These are phyloP conservation scores for Suhomyces vadensis DNA, from an alignment of 805 yeast species.

Conservation along the genomic window DNA sequence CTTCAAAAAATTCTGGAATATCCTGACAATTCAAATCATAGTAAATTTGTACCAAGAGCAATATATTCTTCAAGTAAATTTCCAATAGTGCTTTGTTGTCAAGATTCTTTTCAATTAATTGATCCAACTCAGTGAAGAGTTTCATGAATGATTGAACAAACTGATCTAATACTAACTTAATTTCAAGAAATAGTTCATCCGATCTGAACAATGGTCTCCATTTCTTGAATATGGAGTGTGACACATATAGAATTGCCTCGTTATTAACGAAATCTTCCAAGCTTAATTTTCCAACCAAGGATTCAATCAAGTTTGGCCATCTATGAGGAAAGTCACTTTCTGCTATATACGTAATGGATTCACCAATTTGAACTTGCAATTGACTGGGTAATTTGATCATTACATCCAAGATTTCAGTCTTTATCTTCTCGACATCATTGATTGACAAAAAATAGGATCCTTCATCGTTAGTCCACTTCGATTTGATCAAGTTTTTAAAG, in stretches of 20 bases:
- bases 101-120: constrained; percentile 49
- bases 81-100: constrained; percentile 51
- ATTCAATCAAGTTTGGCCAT: constrained; percentile 80
- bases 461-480: constrained; percentile 89
- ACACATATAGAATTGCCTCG: constrained; percentile 85
- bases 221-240: constrained; percentile 92
- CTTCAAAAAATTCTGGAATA: constrained; percentile 97
- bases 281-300: constrained; percentile 66
- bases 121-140: constrained; percentile 68
- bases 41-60: constrained; percentile 75
- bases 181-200: constrained; percentile 85
- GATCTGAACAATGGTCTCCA: constrained; percentile 96
- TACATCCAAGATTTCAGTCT: constrained; percentile 74
- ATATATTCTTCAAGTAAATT: constrained; percentile 66
- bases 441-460: constrained; percentile 68
- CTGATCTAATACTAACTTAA: constrained; percentile 79
- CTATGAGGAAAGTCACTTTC: constrained; percentile 92
- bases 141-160: constrained; percentile 77
- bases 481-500: constrained; percentile 81
- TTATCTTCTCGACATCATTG: constrained; percentile 66
- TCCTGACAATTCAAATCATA: constrained; percentile 97
- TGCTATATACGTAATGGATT: constrained; percentile 88
- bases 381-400: constrained; percentile 82
- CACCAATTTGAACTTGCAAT: constrained; percentile 92
- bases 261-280: constrained; percentile 68